Base-by-base conservation (phyloP, 306 rosid genomes). In the Cicer judaicum region DNA sequence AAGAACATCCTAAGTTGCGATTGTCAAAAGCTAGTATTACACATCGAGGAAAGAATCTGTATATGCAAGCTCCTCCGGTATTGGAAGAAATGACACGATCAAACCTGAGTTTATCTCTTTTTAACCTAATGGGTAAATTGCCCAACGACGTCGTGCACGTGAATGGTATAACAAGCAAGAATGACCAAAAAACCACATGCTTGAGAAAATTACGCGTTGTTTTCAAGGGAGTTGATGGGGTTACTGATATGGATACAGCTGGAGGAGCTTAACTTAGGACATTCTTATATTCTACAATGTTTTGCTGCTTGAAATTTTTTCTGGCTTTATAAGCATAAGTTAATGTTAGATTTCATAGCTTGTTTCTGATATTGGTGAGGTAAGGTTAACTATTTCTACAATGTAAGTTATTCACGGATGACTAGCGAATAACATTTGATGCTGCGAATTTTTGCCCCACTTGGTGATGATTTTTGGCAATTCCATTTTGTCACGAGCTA, bases 11-110 rank as follows among this genome's bases (percentile, higher is more conserved):
- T 2, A 84, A 79, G 73, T 84, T 94, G 80, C 79, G 68, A 41
- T 80, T 94, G 77, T 82, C 92, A n/a, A 92, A 90, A 84, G 96
- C 91, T n/a, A 92, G 98, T 67, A 64, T 94, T 65, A 78, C 88
- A 5, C 91, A 90, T 68, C 78, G 78, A 80, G 96, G 98, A 72
- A 90, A 86, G 89, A 94, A 85, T 81, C 80, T 92, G 10, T 92
- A 90, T 88, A 92, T 94, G 97, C 97, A 94, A 82, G 98, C 98
- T 5, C 99, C 98, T 14, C 97, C 96, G 3, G 88, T 92, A 7
- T 85, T 94, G 84, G 99, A 94, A 81, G 97, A 94, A 86, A 89
- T 94, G 99, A 94, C 99, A 63, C 76, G 96, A 81, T 87, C 97
- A 24, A 94, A 94, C 85, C 83, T 94, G 76, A 73, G 82, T 65